Evolutionary conservation across 2,329 filamentous ascomycete genomes (phyloP), one percentile per base, ranked within the genome.

Genomic region (Sporothrix globosa): DNA sequence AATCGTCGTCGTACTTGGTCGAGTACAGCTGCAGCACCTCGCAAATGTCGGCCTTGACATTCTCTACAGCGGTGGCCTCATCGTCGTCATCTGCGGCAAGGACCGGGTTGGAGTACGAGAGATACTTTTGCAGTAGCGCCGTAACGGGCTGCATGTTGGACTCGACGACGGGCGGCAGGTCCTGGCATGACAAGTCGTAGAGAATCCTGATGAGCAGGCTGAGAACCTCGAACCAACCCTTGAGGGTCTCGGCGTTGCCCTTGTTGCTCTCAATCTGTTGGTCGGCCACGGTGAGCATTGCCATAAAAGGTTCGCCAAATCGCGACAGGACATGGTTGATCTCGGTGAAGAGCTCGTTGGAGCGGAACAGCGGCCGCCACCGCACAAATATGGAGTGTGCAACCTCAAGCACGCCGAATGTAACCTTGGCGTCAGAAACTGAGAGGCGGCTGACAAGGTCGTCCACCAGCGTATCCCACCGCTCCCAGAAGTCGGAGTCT

Each of bases 351-450:
- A 99, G 88, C 67, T 92, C 93, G 80, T 99, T 93, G 56, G 94
- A 97, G 73, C 92, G 89, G 82, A 97, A 97, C 53, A 99, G 85
- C 10, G 96, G 96, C 74, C 96, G 88, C 96, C 96, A 99, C 79
- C 96, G 87, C 79, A 91, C 92, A 82, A 98, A 99, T 76, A 99
- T 98, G 65, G 96, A 98, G 82, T 99, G 96, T 75, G 96, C 96
- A 58, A 99, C 96, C 81, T 97, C 93, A 72, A 99, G 85, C 21
- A 99, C 96, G 74, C 96, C 96, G 76, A 94, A 92, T 81, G 98
- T 99, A 79, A 93, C 86, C 74, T 90, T 90, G 72, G 91, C 88
- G 79, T 98, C 92, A 75, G 91, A 89, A 14, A 90, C 85, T 3
- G 93, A 95, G 73, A 99, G 87, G 63, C 94, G 90, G 65, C 91